Evolutionary conservation across 2,329 filamentous ascomycete genomes (phyloP), one percentile per base, ranked within the genome.

Genomic region (Neurospora sp.): DNA sequence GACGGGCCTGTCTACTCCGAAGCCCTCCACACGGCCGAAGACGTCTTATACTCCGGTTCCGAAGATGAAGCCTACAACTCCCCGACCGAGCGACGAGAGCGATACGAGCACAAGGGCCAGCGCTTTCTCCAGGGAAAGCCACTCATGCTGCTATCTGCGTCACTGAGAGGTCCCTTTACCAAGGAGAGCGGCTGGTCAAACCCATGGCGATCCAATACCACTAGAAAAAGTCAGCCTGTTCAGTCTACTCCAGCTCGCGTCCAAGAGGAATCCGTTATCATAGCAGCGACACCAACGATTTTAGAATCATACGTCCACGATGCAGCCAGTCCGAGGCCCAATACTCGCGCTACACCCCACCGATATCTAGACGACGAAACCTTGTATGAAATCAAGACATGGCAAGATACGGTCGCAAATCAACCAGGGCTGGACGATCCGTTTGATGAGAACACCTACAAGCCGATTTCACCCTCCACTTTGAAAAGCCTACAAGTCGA

Each of bases 111-210:
- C 0, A 84, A 89, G 12, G 90, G 87, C 1, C 79, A 83, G 39
- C 82, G 83, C 40, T 92, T 86, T 74, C 79, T 91, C 43, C 79
- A 82, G 6, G 90, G 90, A 0, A 79, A 83, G 38, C 76, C 82
- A 1, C 84, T 89, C 0, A 75, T 85, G 33, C 81, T 93, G 2
- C 77, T 89, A 3, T 90, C 90, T 12, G 86, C 90, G 6, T 78
- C 80, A 6, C 80, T 92, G 3, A 83, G 80, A 71, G 90, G 90
- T 0, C 90, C 90, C 0, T 90, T 92, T 73, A 82, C 84, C 65
- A 77, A 74, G 69, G 75, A 79, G 52, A 81, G 78, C 1, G 83
- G 83, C 28, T 88, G 85, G 85, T 74, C 77, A 39, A 86, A 87
- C 72, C 86, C 86, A 15, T 87, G 86, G 86, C 75, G 78, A 57